phyloP scores from a whole-genome alignment of 2,329 filamentous ascomycete species.

The Colletotrichum somersetense region DNA sequence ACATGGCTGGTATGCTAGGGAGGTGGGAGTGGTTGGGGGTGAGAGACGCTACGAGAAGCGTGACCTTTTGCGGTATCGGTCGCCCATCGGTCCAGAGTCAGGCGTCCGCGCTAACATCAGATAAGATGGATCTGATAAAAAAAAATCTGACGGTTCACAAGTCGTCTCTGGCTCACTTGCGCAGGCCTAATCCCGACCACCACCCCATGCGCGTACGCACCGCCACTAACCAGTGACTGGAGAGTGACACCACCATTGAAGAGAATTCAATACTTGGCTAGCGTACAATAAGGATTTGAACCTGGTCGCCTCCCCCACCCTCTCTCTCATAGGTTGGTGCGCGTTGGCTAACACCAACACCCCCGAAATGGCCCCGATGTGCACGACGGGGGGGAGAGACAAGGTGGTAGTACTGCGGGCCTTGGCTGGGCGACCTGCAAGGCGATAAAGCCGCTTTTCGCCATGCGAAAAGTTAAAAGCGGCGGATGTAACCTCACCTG shows the following conservation, averaged over 20 bases:
- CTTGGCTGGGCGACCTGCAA: slow-evolving; percentile 10
- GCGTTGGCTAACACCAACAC: not conserved
- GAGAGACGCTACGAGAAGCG: slow-evolving; percentile 12
- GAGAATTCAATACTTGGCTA: not conserved
- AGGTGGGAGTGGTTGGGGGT: slow-evolving; percentile 21
- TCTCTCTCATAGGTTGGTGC: not conserved
- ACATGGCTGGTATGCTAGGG: slow-evolving; percentile 2
- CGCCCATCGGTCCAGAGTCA: slow-evolving; percentile 13
- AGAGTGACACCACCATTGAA: slow-evolving; percentile 7
- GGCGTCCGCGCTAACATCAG: slow-evolving; percentile 31
- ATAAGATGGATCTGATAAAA: slow-evolving; percentile 43
- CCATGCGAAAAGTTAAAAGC: slow-evolving; percentile 32
- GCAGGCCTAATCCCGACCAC: slow-evolving; percentile 20
- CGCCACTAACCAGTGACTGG: not conserved
- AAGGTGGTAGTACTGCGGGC: slow-evolving; percentile 10
- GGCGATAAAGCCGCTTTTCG: slow-evolving; percentile 9
- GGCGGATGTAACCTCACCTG: slow-evolving; percentile 32
- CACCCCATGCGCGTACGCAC: not conserved
- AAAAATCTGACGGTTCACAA: slow-evolving; percentile 7
- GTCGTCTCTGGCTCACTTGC: not conserved
- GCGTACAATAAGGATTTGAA: not conserved
- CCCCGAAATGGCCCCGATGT: slow-evolving; percentile 36
- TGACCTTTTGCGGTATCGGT: slow-evolving; percentile 34
- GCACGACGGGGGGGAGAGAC: not conserved
- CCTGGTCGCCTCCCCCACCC: not conserved